Base-by-base conservation (phyloP, 1,284 basidiomycete genomes). In the Fomitopsis betulina region DNA sequence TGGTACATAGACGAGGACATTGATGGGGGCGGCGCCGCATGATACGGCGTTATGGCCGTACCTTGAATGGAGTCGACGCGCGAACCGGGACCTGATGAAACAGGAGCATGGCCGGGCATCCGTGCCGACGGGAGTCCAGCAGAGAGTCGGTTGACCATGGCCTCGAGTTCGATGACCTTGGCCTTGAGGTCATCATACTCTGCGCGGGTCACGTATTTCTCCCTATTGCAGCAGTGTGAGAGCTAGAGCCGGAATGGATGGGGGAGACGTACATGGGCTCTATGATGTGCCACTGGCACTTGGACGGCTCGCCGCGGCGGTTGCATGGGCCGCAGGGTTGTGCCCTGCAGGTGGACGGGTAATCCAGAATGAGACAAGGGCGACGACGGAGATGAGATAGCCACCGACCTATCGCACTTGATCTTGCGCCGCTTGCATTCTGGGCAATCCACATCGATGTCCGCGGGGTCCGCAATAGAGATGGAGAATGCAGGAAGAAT, bases 361-460 rank as follows among this genome's bases (percentile, higher is more conserved):
- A 55, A 64, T 59, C 60, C 58, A 55, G 51, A 60, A 57, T 53
- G 67, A 63, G 57, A 67, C 58, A 15, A 38, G 40, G 53, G 37
- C 37, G 56, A 62, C 42, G 42, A 59, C 58, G 58, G 57, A 60
- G 38, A 61, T 53, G 58, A 53, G 53, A 68, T 60, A 65, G 58
- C 63, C n/a, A 51, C 61, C 75, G 65, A 81, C 75, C 83, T 79
- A 69, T 85, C 81, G 66, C 83, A 85, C 66, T 81, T 84, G 66
- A 85, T 84, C 70, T 84, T 85, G 39, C 83, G 74, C 60, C 83
- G 69, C 62, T 85, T 85, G 68, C 82, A 85, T 65, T 84, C 83
- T 79, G 64, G 17, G 51, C 13, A 53, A 64, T 64, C 52, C 65
- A 23, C 50, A 55, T 27, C 54, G 39, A 58, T 58, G 13, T 54